A percentile compares a stretch with the other conserved stretches of the same genome.
phyloP scores from a whole-genome alignment of 768 basidiomycete species.

The Hirschioporus abietinus region DNA sequence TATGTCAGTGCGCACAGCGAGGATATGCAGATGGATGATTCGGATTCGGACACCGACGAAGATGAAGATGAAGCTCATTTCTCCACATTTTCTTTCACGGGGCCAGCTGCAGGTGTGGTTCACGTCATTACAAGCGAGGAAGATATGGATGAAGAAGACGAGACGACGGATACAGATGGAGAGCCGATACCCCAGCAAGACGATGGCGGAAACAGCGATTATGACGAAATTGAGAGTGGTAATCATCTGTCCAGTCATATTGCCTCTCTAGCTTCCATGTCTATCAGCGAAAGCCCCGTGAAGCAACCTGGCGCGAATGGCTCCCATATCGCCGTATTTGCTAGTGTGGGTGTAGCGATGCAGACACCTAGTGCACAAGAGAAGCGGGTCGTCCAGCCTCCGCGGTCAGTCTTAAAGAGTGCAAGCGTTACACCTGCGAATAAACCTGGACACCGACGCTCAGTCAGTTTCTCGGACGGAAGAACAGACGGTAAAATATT shows the following conservation, averaged over 20 bases:
- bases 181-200: conserved; percentile 32
- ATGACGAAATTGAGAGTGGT: conserved; percentile 23
- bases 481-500: conserved; percentile 85
- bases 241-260: not conserved
- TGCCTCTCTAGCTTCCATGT: not conserved
- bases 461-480: conserved; percentile 97
- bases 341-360: not conserved
- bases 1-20: conserved; percentile 6
- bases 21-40: conserved; percentile 12
- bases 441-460: conserved; percentile 54
- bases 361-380: conserved; percentile 7
- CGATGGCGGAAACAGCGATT: conserved; percentile 32
- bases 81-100: conserved; percentile 71
- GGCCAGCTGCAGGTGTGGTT: conserved; percentile 45
- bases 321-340: not conserved
- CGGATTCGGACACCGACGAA: conserved; percentile 32
- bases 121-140: conserved; percentile 46
- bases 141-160: conserved; percentile 17
- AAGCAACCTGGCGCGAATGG: not conserved
- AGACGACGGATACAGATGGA: conserved; percentile 10
- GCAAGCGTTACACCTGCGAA: conserved; percentile 49
- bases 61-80: conserved; percentile 66
- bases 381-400: conserved; percentile 16
- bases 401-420: conserved; percentile 39
- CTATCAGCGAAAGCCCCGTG: not conserved